phyloP scores from a whole-genome alignment of 345 rosid species.

The Litchi chinensis region DNA sequence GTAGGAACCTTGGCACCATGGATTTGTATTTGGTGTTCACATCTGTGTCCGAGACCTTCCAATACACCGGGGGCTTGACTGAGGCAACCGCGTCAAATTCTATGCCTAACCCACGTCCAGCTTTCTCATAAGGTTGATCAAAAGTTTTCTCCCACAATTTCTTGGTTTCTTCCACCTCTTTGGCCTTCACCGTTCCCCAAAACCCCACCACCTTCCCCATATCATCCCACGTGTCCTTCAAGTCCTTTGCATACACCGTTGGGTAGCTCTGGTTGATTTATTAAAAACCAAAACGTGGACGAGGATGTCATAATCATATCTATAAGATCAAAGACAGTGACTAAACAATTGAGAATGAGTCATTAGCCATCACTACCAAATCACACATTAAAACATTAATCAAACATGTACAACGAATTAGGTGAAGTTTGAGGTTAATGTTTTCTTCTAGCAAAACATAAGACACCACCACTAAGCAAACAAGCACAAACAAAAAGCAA shows the following conservation, averaged over 20 bases:
- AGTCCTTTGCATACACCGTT: constrained; percentile 63
- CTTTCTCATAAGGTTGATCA: constrained; percentile 81
- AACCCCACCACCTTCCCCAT: constrained; percentile 45
- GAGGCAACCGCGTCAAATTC: constrained; percentile 30
- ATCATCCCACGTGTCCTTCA: constrained; percentile 55
- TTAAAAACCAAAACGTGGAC: constrained; percentile 5
- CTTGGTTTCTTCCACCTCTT: constrained; percentile 54
- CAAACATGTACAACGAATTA: neutral
- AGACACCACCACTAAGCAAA: neutral
- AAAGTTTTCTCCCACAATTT: constrained; percentile 64
- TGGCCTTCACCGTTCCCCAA: constrained; percentile 52
- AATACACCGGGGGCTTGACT: constrained; percentile 47
- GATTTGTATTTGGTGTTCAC: constrained; percentile 74
- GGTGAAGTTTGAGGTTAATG: neutral
- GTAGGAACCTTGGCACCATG: constrained; percentile 69
- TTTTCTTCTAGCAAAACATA: neutral
- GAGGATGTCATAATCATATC: constrained; percentile 4
- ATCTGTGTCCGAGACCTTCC: constrained; percentile 75
- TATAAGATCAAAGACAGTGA: neutral
- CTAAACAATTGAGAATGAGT: neutral
- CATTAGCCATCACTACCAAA: neutral
- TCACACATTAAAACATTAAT: neutral
- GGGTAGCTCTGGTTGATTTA: constrained; percentile 71
- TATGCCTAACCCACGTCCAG: constrained; percentile 59
- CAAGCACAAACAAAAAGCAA: neutral